Conservation (phyloP, 2,329 filamentous ascomycete genomes). For the Tolypocladium capitatum region DNA sequence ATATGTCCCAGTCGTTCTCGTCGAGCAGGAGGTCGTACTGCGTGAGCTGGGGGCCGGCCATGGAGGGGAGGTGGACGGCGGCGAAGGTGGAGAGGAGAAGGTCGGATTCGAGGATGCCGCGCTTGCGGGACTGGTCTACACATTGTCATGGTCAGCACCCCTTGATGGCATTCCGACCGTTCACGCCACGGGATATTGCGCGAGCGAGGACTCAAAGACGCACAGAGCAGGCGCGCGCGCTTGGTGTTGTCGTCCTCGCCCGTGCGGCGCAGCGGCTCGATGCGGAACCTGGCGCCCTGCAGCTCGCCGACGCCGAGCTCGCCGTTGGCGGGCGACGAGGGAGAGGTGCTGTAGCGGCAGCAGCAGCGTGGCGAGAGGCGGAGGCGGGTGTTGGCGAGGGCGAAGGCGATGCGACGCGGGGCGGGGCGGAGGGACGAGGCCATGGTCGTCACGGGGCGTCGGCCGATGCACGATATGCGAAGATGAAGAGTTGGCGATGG, state of each 20-base stretch:
- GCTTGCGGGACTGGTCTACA: slow-evolving; percentile 88
- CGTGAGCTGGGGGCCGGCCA: slow-evolving; percentile 59
- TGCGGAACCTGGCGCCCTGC: slow-evolving; percentile 70
- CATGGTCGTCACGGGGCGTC: slow-evolving; percentile 1
- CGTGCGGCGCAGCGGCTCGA: slow-evolving; percentile 74
- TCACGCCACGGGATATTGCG: neutral
- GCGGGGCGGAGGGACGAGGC: slow-evolving; percentile 9
- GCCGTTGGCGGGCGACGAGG: slow-evolving; percentile 1
- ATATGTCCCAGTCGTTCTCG: slow-evolving; percentile 99
- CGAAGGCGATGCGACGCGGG: slow-evolving; percentile 3
- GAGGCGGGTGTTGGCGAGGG: neutral
- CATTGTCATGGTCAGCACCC: neutral
- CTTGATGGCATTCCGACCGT: neutral
- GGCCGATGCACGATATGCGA: neutral
- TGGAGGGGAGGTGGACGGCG: slow-evolving; percentile 58
- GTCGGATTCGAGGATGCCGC: slow-evolving; percentile 90
- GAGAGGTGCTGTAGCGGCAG: neutral
- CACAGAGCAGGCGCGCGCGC: slow-evolving; percentile 67
- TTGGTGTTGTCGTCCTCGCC: slow-evolving; percentile 79
- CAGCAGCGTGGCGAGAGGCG: neutral
- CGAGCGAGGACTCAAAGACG: slow-evolving; percentile 18
- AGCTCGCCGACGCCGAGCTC: slow-evolving; percentile 79
- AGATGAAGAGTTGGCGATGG: neutral
- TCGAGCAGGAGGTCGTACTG: slow-evolving; percentile 91
- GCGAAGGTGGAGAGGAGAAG: slow-evolving; percentile 95